These are phyloP conservation scores for Vitis rotundifolia DNA, from an alignment of 164 flowering plant genomes.

Conservation along the genomic window DNA sequence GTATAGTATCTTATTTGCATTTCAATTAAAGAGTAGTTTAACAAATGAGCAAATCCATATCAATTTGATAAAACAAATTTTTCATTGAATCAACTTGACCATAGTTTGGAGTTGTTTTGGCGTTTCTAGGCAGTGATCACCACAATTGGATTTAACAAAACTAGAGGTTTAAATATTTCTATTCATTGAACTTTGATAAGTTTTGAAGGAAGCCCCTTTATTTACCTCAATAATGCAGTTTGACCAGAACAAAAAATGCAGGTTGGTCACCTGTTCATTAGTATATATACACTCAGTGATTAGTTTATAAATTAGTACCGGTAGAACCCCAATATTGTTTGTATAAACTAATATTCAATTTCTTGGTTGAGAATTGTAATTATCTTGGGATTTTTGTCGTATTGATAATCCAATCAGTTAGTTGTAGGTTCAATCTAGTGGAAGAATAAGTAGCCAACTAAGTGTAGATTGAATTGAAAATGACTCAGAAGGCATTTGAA, in stretches of 20 bases:
- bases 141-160: background rate
- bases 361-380: background rate
- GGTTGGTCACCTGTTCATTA: constrained; percentile 18
- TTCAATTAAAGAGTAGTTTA: background rate
- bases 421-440: background rate
- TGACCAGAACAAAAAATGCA: constrained; percentile 3
- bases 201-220: background rate
- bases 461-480: background rate
- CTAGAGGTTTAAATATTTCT: background rate
- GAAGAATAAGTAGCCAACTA: background rate
- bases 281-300: background rate
- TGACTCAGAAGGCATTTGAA: constrained; percentile 15
- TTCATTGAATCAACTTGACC: background rate
- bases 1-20: background rate
- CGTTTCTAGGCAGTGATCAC: background rate
- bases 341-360: background rate
- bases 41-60: background rate
- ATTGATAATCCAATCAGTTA: background rate
- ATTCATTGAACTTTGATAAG: background rate
- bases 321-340: no score
- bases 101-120: background rate
- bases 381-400: background rate
- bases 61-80: background rate
- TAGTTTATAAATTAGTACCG: background rate
- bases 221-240: constrained; percentile 1